A percentile compares a stretch with the other conserved stretches of the same genome.
Conservation (phyloP, 2,329 filamentous ascomycete genomes). For the Mycosphaerella arachidis region DNA sequence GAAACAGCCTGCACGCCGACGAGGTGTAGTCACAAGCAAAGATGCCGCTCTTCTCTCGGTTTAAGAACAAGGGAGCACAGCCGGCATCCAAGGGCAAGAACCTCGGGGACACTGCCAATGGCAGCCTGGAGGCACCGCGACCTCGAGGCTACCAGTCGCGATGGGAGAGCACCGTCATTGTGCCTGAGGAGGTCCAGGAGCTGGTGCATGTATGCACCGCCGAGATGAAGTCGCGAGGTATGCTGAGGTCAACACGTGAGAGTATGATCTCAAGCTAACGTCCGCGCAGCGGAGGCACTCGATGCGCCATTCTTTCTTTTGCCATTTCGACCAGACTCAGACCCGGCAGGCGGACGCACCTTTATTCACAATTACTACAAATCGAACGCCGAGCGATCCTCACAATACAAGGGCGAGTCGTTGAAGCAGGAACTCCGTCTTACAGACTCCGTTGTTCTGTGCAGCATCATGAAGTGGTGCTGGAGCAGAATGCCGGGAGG, state of each 20-base stretch:
- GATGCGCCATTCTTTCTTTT: conserved; percentile 89
- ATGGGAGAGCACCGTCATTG: conserved; percentile 75
- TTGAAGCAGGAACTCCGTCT: conserved; percentile 84
- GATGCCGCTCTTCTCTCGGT: conserved; percentile 58
- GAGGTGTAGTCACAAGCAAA: background rate
- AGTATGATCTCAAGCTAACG: conserved; percentile 5
- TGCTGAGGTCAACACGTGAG: conserved; percentile 24
- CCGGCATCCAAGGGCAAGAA: conserved; percentile 59
- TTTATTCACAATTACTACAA: conserved; percentile 94
- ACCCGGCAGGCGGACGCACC: conserved; percentile 84
- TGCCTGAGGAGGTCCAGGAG: conserved; percentile 86
- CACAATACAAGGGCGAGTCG: conserved; percentile 59
- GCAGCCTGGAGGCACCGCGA: conserved; percentile 46
- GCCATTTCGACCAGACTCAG: conserved; percentile 84
- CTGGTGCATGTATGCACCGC: conserved; percentile 77
- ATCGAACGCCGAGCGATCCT: conserved; percentile 55
- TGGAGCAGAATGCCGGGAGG: conserved; percentile 90
- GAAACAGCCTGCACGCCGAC: conserved; percentile 1
- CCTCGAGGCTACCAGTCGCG: conserved; percentile 81
- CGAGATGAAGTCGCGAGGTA: conserved; percentile 94
- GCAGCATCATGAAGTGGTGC: conserved; percentile 95
- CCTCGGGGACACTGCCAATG: conserved; percentile 20
- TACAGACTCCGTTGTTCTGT: conserved; percentile 90
- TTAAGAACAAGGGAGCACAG: conserved; percentile 69
- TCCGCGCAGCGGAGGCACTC: conserved; percentile 56